Evolutionary conservation across 2,329 filamentous ascomycete species (phyloP), one percentile per base, ranked within the genome.

Genomic region (Aureobasidium sp.): DNA sequence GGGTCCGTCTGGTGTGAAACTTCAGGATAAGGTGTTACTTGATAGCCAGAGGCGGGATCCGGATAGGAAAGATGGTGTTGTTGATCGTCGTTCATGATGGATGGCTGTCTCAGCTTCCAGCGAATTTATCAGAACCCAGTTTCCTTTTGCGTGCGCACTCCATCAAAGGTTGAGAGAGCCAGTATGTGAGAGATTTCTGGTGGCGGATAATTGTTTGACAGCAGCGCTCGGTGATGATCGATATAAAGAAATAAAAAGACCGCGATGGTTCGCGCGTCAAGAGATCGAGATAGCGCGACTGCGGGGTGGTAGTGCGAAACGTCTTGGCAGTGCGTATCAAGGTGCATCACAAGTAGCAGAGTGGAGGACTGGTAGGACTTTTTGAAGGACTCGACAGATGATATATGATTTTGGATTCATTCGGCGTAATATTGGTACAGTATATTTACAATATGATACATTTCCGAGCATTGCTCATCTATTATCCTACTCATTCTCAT

Each of bases 371-470:
- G 25, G 10, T 51, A 15, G 10, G 20, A n/a, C 31, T 29, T 11
- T 15, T 18, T 56, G 15, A 15, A 20, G 20, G 6, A 33, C 27
- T 9, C 20, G 20, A 33, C 9, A 3, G 27, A 36, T 8, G 20
- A 9, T 36, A 13, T 36, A 31, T 48, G 43, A 20, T 4, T 36
- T n/a, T 27, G n/a, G 7, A 16, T 50, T 61, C 43, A 51, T 61
- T 51, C 33, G 23, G 58, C 56, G 33, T 61, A 25, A 61, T 50
- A 29, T 50, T 61, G 58, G 33, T 61, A 61, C 58, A 61, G 33
- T 60, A 23, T 61, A 15, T 33, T 36, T 61, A 61, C 58, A n/a
- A 51, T 61, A 61, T 61, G 45, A n/a, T 61, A 61, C 58, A 61
- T n/a, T 20, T 27, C 18, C 13, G 20, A 36, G 43, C 43, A n/a